A percentile compares a stretch with the other conserved stretches of the same genome.
Conservation (phyloP, 495 filamentous ascomycete genomes). For the Daldinia bambusicola region DNA sequence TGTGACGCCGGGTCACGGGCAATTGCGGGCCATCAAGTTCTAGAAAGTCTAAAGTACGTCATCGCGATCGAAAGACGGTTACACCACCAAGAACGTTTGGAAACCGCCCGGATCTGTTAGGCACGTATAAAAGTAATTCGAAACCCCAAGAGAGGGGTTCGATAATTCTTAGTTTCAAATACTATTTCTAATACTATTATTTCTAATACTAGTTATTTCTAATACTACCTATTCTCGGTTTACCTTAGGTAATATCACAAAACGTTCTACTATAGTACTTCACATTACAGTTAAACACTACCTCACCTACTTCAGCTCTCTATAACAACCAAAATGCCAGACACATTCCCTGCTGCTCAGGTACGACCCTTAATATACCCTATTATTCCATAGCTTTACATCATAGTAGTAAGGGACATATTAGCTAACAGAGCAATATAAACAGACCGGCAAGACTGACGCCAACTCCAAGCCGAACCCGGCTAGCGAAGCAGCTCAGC, state of each 20-base stretch:
- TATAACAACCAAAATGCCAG: constrained; percentile 40
- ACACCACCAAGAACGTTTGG: constrained; percentile 24
- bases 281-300: constrained; percentile 7
- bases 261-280: not conserved
- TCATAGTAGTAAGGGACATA: not conserved
- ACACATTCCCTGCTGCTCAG: constrained; percentile 37
- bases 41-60: constrained; percentile 44
- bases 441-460: constrained; percentile 48
- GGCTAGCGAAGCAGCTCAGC: constrained; percentile 47
- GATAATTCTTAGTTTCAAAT: constrained; percentile 2
- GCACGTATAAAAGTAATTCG: constrained; percentile 28
- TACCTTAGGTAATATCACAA: too few species aligned
- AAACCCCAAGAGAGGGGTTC: not conserved
- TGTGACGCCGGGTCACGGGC: constrained; percentile 49
- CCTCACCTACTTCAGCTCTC: constrained; percentile 9
- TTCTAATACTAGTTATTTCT: too few species aligned
- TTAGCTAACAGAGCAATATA: constrained; percentile 8
- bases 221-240: too few species aligned
- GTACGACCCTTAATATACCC: constrained; percentile 31
- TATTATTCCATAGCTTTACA: not conserved
- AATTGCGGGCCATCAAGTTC: constrained; percentile 36
- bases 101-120: not conserved
- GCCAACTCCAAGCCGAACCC: constrained; percentile 47
- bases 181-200: too few species aligned
- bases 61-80: constrained; percentile 39